A percentile compares a stretch with the other conserved stretches of the same genome.
phyloP scores from a whole-genome alignment of 1,139 yeast genomes.

The Wickerhamiella infanticola region DNA sequence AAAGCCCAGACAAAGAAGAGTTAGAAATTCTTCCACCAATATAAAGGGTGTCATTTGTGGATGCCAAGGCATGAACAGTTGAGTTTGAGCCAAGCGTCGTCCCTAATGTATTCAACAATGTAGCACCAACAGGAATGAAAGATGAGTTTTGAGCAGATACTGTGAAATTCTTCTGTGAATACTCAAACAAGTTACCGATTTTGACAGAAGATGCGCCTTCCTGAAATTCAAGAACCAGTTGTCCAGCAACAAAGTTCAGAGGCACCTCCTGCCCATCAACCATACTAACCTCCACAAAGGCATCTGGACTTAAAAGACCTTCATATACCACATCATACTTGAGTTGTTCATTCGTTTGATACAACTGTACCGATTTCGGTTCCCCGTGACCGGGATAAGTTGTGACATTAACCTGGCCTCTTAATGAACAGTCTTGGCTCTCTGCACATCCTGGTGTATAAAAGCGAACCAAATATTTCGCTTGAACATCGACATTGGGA shows the following conservation, averaged over 20 bases:
- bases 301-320: slow-evolving; percentile 48
- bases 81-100: slow-evolving; percentile 25
- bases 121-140: slow-evolving; percentile 42
- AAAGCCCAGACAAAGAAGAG: slow-evolving; percentile 11
- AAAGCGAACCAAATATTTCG: slow-evolving; percentile 55
- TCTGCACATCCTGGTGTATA: slow-evolving; percentile 76
- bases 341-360: slow-evolving; percentile 63
- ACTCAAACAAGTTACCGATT: slow-evolving; percentile 71
- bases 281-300: slow-evolving; percentile 29
- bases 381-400: slow-evolving; percentile 33
- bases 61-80: slow-evolving; percentile 25
- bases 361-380: slow-evolving; percentile 33
- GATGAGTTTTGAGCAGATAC: slow-evolving; percentile 16
- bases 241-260: slow-evolving; percentile 54
- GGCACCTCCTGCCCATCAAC: slow-evolving; percentile 23
- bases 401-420: slow-evolving; percentile 72
- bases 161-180: slow-evolving; percentile 55
- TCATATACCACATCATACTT: slow-evolving; percentile 67
- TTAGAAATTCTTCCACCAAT: slow-evolving; percentile 40
- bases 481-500: slow-evolving; percentile 60
- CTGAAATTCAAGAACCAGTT: slow-evolving; percentile 38
- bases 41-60: slow-evolving; percentile 22
- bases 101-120: slow-evolving; percentile 53
- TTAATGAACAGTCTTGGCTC: slow-evolving; percentile 49
- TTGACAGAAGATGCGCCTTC: slow-evolving; percentile 17